Conservation (phyloP, 2,329 filamentous ascomycete species). For the Epichloe uncinata region DNA sequence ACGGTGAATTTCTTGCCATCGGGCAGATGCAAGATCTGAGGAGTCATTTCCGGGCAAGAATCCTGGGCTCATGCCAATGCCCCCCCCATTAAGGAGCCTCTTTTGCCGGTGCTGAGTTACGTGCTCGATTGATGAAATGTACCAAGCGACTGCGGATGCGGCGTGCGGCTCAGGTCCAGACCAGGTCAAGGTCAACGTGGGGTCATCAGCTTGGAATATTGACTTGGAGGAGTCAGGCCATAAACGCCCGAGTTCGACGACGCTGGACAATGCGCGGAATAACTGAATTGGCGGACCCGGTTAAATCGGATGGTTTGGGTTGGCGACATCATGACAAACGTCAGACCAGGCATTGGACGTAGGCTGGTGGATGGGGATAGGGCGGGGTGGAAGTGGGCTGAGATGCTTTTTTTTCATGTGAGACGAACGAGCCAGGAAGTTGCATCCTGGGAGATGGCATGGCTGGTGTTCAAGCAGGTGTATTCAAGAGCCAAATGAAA, state of each 20-base stretch:
- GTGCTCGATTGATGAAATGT: no score
- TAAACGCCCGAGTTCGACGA: no score
- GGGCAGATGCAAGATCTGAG: slow-evolving; percentile 54
- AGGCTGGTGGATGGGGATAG: slow-evolving; percentile 8
- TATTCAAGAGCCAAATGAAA: not conserved
- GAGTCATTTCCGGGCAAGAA: slow-evolving; percentile 16
- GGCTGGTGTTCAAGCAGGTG: no score
- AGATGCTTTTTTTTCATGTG: not conserved
- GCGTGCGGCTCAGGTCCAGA: no score
- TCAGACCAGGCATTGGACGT: slow-evolving; percentile 15
- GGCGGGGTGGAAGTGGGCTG: slow-evolving; percentile 1
- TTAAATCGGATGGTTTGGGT: not conserved
- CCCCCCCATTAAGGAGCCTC: not conserved
- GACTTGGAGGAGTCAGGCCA: no score
- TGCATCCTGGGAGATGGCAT: no score
- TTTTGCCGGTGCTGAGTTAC: not conserved
- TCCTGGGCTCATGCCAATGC: no score
- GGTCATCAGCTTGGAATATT: no score
- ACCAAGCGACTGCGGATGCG: no score
- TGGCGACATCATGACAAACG: slow-evolving; percentile 17
- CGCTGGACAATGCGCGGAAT: no score
- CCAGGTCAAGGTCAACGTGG: no score
- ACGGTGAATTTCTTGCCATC: slow-evolving; percentile 79
- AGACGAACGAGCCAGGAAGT: not conserved
- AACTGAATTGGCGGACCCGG: not conserved